Evolutionary conservation across 108 stramenopile species (phyloP).

Genomic region (Licmophora abbreviata): DNA sequence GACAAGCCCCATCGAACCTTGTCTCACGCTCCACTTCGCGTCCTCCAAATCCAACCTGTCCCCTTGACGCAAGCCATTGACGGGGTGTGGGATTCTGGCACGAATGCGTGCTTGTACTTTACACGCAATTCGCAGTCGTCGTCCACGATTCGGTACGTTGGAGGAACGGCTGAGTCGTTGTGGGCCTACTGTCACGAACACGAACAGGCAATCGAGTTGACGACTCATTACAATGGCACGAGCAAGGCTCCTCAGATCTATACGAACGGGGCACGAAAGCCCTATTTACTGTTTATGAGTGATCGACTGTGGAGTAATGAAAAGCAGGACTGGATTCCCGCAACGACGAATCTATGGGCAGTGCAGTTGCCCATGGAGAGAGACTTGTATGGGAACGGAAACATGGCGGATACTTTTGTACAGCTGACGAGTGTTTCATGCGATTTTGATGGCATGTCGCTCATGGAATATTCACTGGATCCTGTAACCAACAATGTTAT

Average conservation of each 20-base stretch:
- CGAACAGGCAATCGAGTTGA: conserved; percentile 20
- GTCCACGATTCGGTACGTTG: conserved; percentile 43
- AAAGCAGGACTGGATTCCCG: conserved; percentile 20
- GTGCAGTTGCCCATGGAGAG: conserved; percentile 17
- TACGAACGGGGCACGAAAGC: conserved; percentile 2
- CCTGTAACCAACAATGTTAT: conserved; percentile 28
- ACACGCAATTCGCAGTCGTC: conserved; percentile 46
- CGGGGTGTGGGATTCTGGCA: conserved; percentile 22
- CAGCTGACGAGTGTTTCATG: conserved; percentile 47
- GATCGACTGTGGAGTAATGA: conserved; percentile 37
- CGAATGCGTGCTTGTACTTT: conserved; percentile 46
- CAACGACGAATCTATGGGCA: conserved; percentile 65
- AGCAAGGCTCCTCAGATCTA: conserved; percentile 45
- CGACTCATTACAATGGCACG: conserved; percentile 46
- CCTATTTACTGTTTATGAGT: conserved; percentile 51
- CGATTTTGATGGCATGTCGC: conserved; percentile 40
- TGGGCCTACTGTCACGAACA: conserved; percentile 51
- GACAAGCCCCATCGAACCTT: not conserved
- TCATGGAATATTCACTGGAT: conserved; percentile 56
- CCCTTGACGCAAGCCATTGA: conserved; percentile 60
- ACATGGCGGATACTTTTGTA: not conserved
- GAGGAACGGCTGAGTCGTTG: conserved; percentile 61
- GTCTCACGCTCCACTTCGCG: not conserved
- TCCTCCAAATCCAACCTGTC: conserved; percentile 33
- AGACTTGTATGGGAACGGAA: conserved; percentile 9